phyloP scores from a whole-genome alignment of 345 rosid species.

The Lenwebbia sp. region DNA sequence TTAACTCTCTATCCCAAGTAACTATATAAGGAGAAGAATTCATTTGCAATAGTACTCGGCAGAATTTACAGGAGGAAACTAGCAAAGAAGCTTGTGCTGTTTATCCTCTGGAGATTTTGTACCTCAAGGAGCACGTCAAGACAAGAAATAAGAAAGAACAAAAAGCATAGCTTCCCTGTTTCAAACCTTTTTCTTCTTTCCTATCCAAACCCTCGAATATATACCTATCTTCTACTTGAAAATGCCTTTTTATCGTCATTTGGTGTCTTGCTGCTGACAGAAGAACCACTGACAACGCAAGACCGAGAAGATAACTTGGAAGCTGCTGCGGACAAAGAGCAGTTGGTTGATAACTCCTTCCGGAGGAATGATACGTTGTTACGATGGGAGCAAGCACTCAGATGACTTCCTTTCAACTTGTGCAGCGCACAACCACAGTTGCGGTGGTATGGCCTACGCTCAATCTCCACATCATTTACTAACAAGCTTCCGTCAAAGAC shows the following conservation, averaged over 20 bases:
- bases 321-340: not conserved
- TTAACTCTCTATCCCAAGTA: not conserved
- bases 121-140: not conserved
- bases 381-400: not conserved
- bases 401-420: not conserved
- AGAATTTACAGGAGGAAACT: not conserved
- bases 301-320: not conserved
- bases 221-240: not conserved
- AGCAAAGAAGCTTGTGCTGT: too few relatives aligned
- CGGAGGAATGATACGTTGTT: not conserved
- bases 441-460: slow-evolving; percentile 2
- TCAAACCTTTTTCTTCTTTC: not conserved
- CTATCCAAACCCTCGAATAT: too few relatives aligned
- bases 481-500: not conserved
- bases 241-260: not conserved
- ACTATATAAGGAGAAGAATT: not conserved
- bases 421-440: slow-evolving; percentile 9
- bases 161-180: not conserved
- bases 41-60: not conserved
- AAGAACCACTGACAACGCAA: not conserved
- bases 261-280: not conserved
- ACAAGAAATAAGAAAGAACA: not conserved
- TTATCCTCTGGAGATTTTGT: not conserved
- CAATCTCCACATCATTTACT: too few relatives aligned
- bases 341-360: not conserved